Base-by-base conservation (phyloP, 2,329 filamentous ascomycete species). In the Colletotrichum tofieldiae region DNA sequence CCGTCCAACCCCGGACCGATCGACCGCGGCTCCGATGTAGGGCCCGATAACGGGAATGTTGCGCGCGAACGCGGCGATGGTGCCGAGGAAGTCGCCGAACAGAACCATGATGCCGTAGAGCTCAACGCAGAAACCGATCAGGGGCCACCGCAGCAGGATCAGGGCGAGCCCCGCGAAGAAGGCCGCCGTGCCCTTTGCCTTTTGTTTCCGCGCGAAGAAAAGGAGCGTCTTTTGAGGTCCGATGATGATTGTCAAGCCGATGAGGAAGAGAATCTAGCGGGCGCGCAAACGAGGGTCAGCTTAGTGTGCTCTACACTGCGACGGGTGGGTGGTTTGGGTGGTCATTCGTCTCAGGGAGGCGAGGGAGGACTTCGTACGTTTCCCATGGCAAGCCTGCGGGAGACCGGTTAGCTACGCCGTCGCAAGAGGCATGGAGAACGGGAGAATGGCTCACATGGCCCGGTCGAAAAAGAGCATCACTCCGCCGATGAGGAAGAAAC, bases 391-490 rank as follows among this genome's bases (percentile, higher is more conserved):
- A 99, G 91, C 91, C 94, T 96, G 75, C 9, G 49, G 67, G 67
- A 26, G 26, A 67, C 49, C 14, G 55, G 73, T 77, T 72, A 77
- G 71, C 58, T 52, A 29, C 52, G 37, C 47, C 43, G 60, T 23
- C 29, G 69, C 58, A 58, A 47, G 62, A 69, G 26, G 52, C 26
- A 20, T 32, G 16, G 16, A 20, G 32, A 20, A 11, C 7, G 29
- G 23, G 9, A 41, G 65, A 52, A 12, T 7, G 6, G 87, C 92
- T 79, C 86, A 96, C 94, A 98, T 95, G 79, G 96, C 94, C 76
- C 96, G 91, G 84, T 99, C 96, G 86, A 99, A 99, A 86, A 99
- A 98, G 84, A 99, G 90, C 84, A 99, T 89, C 12, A 99, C 94
- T 73, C 96, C 96, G 80, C 94, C 94, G 80, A 98, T 90, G 69